phyloP scores from a whole-genome alignment of 371 early-diverging fungal genomes.

The Mortierella sp. region DNA sequence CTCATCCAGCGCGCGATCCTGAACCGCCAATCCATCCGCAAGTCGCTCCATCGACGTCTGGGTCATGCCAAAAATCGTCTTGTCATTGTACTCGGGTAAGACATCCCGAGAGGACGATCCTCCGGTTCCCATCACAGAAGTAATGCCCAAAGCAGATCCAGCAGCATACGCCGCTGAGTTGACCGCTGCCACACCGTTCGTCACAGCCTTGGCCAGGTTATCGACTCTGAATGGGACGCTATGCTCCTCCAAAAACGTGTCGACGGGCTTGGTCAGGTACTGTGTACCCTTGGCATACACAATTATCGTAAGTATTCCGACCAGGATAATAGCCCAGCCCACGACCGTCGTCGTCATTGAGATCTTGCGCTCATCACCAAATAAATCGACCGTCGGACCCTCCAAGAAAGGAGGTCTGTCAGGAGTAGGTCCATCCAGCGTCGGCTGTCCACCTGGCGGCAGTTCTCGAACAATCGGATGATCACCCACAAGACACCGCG shows the following conservation, averaged over 20 bases:
- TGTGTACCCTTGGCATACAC: constrained; percentile 32
- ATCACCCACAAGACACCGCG: constrained; percentile 28
- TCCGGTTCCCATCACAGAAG: neutral
- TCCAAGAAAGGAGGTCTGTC: neutral
- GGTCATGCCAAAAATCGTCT: neutral
- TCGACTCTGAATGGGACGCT: constrained; percentile 34
- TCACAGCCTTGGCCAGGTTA: constrained; percentile 19
- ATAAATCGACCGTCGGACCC: neutral
- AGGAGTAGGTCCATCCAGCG: neutral
- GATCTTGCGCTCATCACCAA: constrained; percentile 7
- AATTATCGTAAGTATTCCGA: constrained; percentile 30
- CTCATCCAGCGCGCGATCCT: constrained; percentile 12
- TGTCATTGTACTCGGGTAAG: constrained; percentile 36
- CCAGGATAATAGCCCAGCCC: constrained; percentile 43
- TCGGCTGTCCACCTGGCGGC: neutral
- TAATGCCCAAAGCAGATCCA: constrained; percentile 17
- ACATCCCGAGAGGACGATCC: constrained; percentile 13
- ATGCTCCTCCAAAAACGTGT: constrained; percentile 35
- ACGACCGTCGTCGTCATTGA: constrained; percentile 46
- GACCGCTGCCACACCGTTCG: constrained; percentile 6
- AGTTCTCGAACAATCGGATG: neutral
- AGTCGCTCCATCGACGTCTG: constrained; percentile 4
- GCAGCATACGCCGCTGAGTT: constrained; percentile 13
- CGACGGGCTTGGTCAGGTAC: constrained; percentile 31
- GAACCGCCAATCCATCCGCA: neutral